Conservation (phyloP, 345 rosid genomes). For the Gossypium longicalyx region DNA sequence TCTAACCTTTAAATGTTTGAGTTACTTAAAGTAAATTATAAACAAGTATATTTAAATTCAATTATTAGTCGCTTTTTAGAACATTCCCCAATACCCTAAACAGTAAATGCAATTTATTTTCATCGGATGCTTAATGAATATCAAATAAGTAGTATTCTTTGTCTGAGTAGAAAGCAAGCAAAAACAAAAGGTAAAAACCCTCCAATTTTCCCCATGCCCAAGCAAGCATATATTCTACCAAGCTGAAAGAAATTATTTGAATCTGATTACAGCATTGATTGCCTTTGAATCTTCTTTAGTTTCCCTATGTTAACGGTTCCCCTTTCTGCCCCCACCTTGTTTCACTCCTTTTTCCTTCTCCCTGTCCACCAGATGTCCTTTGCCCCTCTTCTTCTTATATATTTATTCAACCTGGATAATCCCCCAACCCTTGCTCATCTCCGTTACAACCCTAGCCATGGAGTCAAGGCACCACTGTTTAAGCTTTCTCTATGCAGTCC, state of each 20-base stretch:
- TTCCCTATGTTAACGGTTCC: neutral
- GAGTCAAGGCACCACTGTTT: neutral
- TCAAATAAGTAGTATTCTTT: constrained; percentile 13
- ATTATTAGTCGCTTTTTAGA: no score
- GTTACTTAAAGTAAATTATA: no score
- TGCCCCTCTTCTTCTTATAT: neutral
- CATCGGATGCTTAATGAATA: neutral
- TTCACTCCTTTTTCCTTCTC: neutral
- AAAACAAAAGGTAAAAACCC: constrained; percentile 18
- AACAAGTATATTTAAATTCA: no score
- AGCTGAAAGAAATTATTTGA: neutral
- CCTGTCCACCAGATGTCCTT: neutral
- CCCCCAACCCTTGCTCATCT: neutral
- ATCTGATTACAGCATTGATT: neutral
- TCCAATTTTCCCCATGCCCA: constrained; percentile 22
- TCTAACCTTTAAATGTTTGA: no score
- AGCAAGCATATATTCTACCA: constrained; percentile 38
- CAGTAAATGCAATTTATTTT: no score
- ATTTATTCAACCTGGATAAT: neutral
- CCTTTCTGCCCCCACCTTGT: neutral
- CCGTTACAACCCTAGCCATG: constrained; percentile 7
- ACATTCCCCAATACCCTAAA: no score
- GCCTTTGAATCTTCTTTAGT: constrained; percentile 11
- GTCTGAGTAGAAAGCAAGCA: constrained; percentile 40
- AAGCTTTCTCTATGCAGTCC: neutral